These are phyloP conservation scores for Coelastrella sp. DNA, from an alignment of 139 green algal genomes.

Conservation along the genomic window DNA sequence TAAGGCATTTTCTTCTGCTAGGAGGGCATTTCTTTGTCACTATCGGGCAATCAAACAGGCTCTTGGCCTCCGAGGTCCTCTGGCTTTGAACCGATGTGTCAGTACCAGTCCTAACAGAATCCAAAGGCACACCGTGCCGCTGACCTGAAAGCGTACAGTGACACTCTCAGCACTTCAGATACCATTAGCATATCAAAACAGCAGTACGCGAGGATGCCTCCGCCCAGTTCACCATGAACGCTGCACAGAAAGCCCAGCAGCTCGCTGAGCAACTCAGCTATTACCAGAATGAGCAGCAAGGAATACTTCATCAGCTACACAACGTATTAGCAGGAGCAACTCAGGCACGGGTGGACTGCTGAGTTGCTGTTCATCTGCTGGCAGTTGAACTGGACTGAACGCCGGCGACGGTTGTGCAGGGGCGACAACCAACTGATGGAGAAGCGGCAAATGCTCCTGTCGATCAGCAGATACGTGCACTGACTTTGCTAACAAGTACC, in stretches of 20 bases:
- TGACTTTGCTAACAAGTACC: slow-evolving; percentile 32
- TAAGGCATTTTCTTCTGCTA: too few relatives aligned
- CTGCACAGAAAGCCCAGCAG: slow-evolving; percentile 20
- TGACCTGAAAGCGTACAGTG: background rate
- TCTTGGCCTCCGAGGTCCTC: too few relatives aligned
- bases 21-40: too few relatives aligned
- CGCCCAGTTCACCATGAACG: slow-evolving; percentile 12
- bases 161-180: background rate
- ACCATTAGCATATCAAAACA: background rate
- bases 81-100: too few relatives aligned
- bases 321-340: background rate
- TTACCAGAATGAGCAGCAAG: slow-evolving; percentile 20
- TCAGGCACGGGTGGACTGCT: background rate
- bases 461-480: slow-evolving; percentile 16
- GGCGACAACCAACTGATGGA: background rate
- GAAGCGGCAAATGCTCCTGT: background rate
- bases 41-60: too few relatives aligned
- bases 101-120: too few relatives aligned
- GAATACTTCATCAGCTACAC: background rate
- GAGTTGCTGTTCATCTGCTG: background rate
- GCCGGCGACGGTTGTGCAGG: background rate
- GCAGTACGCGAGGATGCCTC: background rate
- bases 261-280: background rate
- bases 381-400: slow-evolving; percentile 24
- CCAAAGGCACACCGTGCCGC: too few relatives aligned